phyloP scores from a whole-genome alignment of 2,329 filamentous ascomycete species.

The Cercospora berteroae region DNA sequence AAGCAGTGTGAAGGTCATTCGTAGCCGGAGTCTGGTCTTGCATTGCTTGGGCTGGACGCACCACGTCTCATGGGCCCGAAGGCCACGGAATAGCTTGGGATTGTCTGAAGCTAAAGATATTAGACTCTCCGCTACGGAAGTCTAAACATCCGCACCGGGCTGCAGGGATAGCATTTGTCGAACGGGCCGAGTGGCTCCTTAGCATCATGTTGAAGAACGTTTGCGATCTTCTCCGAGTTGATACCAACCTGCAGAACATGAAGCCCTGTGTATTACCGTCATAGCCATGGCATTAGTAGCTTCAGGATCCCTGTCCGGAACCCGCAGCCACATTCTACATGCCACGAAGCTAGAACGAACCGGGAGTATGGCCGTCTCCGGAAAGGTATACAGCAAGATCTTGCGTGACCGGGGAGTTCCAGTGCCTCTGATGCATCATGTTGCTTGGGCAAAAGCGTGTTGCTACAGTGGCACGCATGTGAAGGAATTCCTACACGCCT shows the following conservation, averaged over 20 bases:
- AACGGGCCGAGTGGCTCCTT: background rate
- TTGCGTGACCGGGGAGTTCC: background rate
- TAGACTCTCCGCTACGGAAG: conserved; percentile 13
- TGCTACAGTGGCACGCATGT: background rate
- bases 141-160: conserved; percentile 6
- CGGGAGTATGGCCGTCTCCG: background rate
- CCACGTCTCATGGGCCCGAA: conserved; percentile 13
- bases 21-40: conserved; percentile 11
- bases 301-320: background rate
- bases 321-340: background rate
- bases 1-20: conserved; percentile 1
- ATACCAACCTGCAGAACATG: background rate
- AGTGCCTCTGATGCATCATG: background rate
- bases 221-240: background rate
- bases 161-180: conserved; percentile 5
- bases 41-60: conserved; percentile 8
- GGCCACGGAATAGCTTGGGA: conserved; percentile 18
- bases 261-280: background rate
- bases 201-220: background rate
- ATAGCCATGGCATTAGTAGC: background rate
- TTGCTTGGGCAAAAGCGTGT: background rate
- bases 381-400: background rate
- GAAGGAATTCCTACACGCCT: background rate
- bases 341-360: background rate
- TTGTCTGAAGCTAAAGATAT: conserved; percentile 13